Base-by-base conservation (phyloP, 371 early-diverging fungal species). In the Syncephalis fuscata region DNA sequence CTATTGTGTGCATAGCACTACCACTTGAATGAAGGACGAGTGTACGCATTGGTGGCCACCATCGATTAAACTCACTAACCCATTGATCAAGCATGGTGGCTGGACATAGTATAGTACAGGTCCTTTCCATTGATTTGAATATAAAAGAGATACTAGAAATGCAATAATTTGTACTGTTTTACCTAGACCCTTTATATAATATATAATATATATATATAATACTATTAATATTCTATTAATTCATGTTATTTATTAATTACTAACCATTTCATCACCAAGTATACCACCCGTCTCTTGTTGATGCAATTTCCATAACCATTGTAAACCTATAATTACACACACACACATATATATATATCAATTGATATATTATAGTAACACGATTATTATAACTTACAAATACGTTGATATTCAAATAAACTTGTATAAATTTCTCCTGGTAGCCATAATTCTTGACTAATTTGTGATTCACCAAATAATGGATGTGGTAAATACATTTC, bases 251-350 rank as follows among this genome's bases (percentile, higher is more conserved):
- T n/a, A 48, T 49, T 21, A 37, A 52, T n/a, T 39, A 48, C 32
- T 57, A 58, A 69, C 74, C 93, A 99, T 95, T 62, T 98, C 97
- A 64, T 98, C 98, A n/a, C 95, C 96, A 21, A 97, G 62, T 23
- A 98, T 84, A 0, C 98, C 99, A 1, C 98, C 98, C 0, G 80
- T 83, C 41, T 82, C 73, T 54, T 88, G 86, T 26, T 67, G 65
- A 58, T 91, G 82, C 25, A 95, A 64, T 49, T 92, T 87, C 77
- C 81, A 85, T 45, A 99, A 64, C 99, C 99, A 99, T 40, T 74
- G 67, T 3, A 87, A 62, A 40, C 92, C 88, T 49, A 17, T 24
- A 21, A 26, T 11, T 9, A 17, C 24, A 2, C 4, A 20, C 21
- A 19, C 15, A 17, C 24, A 2, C 4, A 20, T 27, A 19, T 37